Base-by-base conservation (phyloP, 257 asterid genomes). In the Solanum corneliomulleri region DNA sequence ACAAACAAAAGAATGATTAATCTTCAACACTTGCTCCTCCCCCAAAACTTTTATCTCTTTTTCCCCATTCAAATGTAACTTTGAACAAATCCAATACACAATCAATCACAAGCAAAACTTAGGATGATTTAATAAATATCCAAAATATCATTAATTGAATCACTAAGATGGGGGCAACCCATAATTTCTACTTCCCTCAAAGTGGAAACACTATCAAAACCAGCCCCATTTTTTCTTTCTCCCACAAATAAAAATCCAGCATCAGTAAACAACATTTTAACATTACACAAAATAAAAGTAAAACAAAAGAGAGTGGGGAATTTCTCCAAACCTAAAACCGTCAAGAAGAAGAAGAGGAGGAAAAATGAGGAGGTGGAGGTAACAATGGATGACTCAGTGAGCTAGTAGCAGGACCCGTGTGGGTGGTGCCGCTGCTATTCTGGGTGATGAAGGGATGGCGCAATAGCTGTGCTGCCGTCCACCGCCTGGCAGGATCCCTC, bases 401-500 rank as follows among this genome's bases (percentile, higher is more conserved):
- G 45, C 86, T 60, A 78, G 56, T 87, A n/a, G 33, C 86, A 70
- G 41, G 68, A 27, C 76, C 11, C 31, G 78, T 29, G 52, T 76
- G 18, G 69, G 68, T 72, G 69, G 58, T 72, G 4, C 86, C 89
- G 2, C 89, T 74, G 69, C 69, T 80, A 66, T 90, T 71, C 69
- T 83, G 90, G 35, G 89, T 39, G 66, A 92, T 89, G 77, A 92
- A 92, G 20, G 92, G 92, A 68, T 92, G 94, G 16, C 86, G 88
- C 89, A 90, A 80, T 64, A 92, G 86, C 89, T 75, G 89, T 9
- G 13, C 87, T 0, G 92, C 93, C 16, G 93, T 37, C 93, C 90
- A 92, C 62, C 94, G 74, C 39, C 82, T 87, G 1, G 89, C 78
- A 0, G 94, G 94, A 49, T 92, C 94, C 87, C 90, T 92, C 88